Conservation (phyloP, 169 alveolate species). For the Hepatocystis sp. region DNA sequence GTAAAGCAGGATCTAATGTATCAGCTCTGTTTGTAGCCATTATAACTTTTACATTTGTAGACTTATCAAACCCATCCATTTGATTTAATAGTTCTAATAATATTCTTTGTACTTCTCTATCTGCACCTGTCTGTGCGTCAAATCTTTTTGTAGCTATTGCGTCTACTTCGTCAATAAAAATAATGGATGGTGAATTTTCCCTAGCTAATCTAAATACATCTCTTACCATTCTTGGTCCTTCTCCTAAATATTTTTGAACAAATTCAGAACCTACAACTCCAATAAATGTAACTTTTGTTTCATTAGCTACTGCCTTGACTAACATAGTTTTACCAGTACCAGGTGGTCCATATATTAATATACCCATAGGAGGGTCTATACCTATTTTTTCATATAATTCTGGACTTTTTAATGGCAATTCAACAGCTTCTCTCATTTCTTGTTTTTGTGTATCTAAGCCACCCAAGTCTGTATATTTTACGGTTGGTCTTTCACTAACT, state of each 20-base stretch:
- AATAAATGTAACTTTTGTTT: constrained; percentile 97
- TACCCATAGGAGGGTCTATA: constrained; percentile 99
- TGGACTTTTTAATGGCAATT: constrained; percentile 98
- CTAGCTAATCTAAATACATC: constrained; percentile 98
- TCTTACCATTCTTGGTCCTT: constrained; percentile 99
- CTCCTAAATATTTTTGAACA: constrained; percentile 99
- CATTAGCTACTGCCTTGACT: constrained; percentile 99
- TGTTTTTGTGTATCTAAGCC: constrained; percentile 99
- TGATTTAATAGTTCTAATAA: constrained; percentile 96
- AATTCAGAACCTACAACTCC: constrained; percentile 99
- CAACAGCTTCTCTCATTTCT: constrained; percentile 99
- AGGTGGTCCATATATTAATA: constrained; percentile 99
- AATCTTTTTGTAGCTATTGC: constrained; percentile 97
- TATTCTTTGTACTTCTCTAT: constrained; percentile 98
- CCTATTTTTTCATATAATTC: constrained; percentile 98
- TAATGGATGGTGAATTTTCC: constrained; percentile 98
- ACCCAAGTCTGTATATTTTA: constrained; percentile 98
- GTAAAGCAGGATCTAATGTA: constrained; percentile 98
- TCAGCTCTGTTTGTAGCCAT: constrained; percentile 99
- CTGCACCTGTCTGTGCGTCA: constrained; percentile 99
- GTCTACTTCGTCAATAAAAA: constrained; percentile 99
- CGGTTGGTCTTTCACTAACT: constrained; percentile 99
- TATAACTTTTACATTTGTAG: constrained; percentile 96
- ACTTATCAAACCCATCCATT: constrained; percentile 99
- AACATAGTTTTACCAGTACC: constrained; percentile 99